Percentiles rank a stretch among this genome's conserved stretches.
Conservation (phyloP, 1,284 basidiomycete genomes). For the Puccinia novopanici region DNA sequence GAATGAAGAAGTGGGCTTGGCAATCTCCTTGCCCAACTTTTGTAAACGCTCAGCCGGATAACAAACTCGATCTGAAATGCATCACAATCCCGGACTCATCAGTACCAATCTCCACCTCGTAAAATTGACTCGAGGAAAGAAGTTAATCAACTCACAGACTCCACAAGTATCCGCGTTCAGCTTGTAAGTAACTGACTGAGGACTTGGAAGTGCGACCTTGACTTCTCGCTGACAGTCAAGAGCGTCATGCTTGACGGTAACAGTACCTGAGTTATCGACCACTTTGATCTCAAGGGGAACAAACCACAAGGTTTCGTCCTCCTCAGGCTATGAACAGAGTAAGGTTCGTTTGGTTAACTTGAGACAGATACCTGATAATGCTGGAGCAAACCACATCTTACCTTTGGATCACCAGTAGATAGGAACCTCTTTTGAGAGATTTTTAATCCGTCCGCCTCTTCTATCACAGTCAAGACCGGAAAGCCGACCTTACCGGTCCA, state of each 20-base stretch:
- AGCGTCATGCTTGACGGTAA: conserved; percentile 67
- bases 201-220: conserved; percentile 68
- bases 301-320: conserved; percentile 88
- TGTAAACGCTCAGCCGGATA: conserved; percentile 79
- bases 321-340: conserved; percentile 63
- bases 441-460: conserved; percentile 64
- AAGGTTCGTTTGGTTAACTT: neutral
- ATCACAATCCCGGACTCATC: neutral
- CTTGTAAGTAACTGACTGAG: conserved; percentile 70
- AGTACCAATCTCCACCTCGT: neutral
- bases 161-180: conserved; percentile 86
- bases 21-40: conserved; percentile 77
- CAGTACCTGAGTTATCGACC: conserved; percentile 66
- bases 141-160: conserved; percentile 68
- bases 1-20: conserved; percentile 69
- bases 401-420: conserved; percentile 73
- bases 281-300: conserved; percentile 79
- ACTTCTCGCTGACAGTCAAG: conserved; percentile 73
- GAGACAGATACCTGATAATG: neutral
- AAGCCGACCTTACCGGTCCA: conserved; percentile 80
- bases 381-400: neutral
- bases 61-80: conserved; percentile 72
- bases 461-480: conserved; percentile 76
- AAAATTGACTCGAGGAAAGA: neutral
- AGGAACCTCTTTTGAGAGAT: conserved; percentile 87